Conservation (phyloP, 768 basidiomycete genomes). For the Amanita rubescens region DNA sequence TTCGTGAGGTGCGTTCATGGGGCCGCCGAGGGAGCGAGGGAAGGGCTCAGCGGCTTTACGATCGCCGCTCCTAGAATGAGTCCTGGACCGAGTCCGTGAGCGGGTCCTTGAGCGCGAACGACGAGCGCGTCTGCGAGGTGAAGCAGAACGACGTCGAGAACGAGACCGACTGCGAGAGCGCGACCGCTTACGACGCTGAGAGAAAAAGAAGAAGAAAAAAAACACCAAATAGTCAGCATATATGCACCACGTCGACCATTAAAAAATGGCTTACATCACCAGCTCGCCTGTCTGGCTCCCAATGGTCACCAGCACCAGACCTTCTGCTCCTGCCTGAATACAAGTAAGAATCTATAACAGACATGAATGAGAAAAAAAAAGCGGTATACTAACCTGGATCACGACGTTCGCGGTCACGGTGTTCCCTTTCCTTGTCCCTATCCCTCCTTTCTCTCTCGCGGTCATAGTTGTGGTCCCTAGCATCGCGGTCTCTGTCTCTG, state of each 20-base stretch:
- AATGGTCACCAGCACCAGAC: conserved; percentile 67
- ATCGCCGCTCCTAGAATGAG: conserved; percentile 62
- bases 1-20: conserved; percentile 86
- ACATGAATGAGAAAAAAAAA: background rate
- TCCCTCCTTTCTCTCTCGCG: conserved; percentile 36
- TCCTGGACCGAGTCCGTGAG: conserved; percentile 52
- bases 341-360: background rate
- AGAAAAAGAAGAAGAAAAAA: conserved; percentile 4
- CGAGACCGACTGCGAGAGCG: conserved; percentile 62
- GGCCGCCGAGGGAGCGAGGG: conserved; percentile 76
- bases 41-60: conserved; percentile 56
- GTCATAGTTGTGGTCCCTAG: conserved; percentile 32
- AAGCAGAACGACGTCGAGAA: conserved; percentile 61
- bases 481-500: conserved; percentile 35
- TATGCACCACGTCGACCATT: background rate
- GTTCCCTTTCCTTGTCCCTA: conserved; percentile 37
- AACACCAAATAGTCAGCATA: background rate
- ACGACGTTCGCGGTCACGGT: conserved; percentile 28
- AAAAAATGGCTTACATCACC: conserved; percentile 47
- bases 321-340: conserved; percentile 31
- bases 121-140: conserved; percentile 51
- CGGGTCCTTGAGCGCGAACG: conserved; percentile 41
- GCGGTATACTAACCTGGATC: conserved; percentile 43
- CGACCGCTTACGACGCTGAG: conserved; percentile 61
- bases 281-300: conserved; percentile 76